Conservation (phyloP, 2,329 filamentous ascomycete species). For the Botrytis paeoniae region DNA sequence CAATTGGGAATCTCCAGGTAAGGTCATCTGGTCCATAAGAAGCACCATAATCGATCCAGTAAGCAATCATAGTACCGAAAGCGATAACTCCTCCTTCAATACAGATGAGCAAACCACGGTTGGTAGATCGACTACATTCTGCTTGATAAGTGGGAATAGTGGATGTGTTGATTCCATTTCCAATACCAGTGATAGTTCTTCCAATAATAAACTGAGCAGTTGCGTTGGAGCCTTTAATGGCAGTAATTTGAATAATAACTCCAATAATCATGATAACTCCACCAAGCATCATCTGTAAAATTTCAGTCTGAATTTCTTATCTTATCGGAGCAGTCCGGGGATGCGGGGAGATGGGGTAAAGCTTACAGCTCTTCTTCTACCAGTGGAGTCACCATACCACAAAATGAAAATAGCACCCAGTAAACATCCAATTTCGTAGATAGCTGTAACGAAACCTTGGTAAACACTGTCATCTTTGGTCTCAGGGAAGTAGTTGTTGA, state of each 20-base stretch:
- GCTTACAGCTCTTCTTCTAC: slow-evolving; percentile 54
- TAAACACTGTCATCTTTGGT: slow-evolving; percentile 49
- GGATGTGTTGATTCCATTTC: slow-evolving; percentile 51
- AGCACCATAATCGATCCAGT: slow-evolving; percentile 98
- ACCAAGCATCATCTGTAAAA: slow-evolving; percentile 49
- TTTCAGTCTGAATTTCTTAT: slow-evolving; percentile 29
- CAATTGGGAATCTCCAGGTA: slow-evolving; percentile 85
- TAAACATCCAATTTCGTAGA: slow-evolving; percentile 56
- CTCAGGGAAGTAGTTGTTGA: slow-evolving; percentile 78
- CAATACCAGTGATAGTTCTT: slow-evolving; percentile 49
- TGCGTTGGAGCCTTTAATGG: slow-evolving; percentile 38
- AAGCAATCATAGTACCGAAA: slow-evolving; percentile 72
- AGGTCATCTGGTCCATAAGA: slow-evolving; percentile 79
- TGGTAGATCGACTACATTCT: slow-evolving; percentile 45
- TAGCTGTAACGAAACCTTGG: slow-evolving; percentile 52
- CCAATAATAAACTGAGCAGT: slow-evolving; percentile 56
- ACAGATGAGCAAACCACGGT: slow-evolving; percentile 49
- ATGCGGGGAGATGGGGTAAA: background rate
- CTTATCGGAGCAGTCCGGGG: slow-evolving; percentile 43
- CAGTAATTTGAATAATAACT: slow-evolving; percentile 45
- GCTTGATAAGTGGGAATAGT: slow-evolving; percentile 62
- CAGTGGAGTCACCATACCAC: slow-evolving; percentile 53
- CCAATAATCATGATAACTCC: slow-evolving; percentile 58
- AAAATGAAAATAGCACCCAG: slow-evolving; percentile 48
- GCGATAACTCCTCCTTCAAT: slow-evolving; percentile 59